Base-by-base conservation (phyloP, 495 filamentous ascomycete species). In the Hamigera avellanea region DNA sequence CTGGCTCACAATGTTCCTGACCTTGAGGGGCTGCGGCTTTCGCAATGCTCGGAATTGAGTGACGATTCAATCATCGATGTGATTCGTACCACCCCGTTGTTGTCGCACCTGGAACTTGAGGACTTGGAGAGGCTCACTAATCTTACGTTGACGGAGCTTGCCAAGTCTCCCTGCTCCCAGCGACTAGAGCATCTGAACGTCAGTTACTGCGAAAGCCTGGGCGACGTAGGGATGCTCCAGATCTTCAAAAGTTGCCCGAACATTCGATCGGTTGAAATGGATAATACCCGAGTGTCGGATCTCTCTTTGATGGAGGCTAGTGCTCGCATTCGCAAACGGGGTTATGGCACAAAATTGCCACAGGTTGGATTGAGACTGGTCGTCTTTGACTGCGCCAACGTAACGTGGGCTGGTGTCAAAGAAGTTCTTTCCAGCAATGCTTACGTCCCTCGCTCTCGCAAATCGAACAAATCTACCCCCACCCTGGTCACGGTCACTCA, bases 341-440 rank as follows among this genome's bases (percentile, higher is more conserved):
- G 73, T 10, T 72, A 75, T 36, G 53, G 51, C 28, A 59, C 64
- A 7, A 53, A 64, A 12, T 41, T 69, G 1, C 81, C 76, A 33
- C 59, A 53, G 8, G 55, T 86, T 10, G 81, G 80, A 8, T 64
- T 96, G 16, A 73, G 69, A 8, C 56, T 96, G n/a, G 80, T 87
- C 2, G 75, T 87, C 33, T 98, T 89, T 54, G 91, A 98, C 57
- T 95, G 87, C 54, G 68, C 75, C 42, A 80, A 81, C 43, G 74
- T 98, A 8, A 94, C 88, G 3, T 96, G 91, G 93, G 82, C 83
- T 12, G 91, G 91, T 10, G 70, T 95, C 26, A 81, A 81, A 26
- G 86, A 93, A 53, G 71, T 96, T 14, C 62, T 98, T 1, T 84
- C 73, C 6, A 78, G 82, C 36, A 98, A 98, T 45, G 72, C 85